Percentiles rank a stretch among this genome's conserved stretches.
phyloP scores from a whole-genome alignment of 1,139 yeast species.

The Candida labiduridarum region DNA sequence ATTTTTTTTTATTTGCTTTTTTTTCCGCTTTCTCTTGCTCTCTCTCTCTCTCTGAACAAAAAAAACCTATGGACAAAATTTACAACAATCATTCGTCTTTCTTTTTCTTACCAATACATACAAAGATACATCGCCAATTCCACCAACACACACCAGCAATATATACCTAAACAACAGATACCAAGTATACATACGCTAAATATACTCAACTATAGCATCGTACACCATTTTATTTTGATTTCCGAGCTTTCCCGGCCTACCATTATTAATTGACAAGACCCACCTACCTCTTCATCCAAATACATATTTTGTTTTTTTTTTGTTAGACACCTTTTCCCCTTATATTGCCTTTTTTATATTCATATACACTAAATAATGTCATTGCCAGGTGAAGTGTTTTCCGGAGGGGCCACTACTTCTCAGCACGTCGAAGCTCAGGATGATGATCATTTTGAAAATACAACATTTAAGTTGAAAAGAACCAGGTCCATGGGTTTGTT shows the following conservation, averaged over 20 bases:
- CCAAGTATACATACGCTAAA: no score
- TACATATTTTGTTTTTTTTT: neutral
- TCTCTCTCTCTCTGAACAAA: neutral
- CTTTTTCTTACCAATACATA: neutral
- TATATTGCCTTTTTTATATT: neutral
- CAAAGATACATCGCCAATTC: neutral
- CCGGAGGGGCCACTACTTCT: conserved; percentile 55
- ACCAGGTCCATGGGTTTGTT: conserved; percentile 83
- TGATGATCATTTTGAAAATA: conserved; percentile 69
- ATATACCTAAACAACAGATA: no score
- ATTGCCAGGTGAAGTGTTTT: conserved; percentile 39
- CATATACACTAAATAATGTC: conserved; percentile 9
- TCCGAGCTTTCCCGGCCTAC: neutral
- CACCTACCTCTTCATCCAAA: neutral
- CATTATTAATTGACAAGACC: neutral
- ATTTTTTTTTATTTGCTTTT: conserved; percentile 13
- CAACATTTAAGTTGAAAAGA: conserved; percentile 77
- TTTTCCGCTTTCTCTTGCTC: conserved; percentile 1
- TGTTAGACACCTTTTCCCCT: neutral
- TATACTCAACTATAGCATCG: neutral
- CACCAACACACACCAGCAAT: neutral
- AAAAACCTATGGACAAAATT: neutral
- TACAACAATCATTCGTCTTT: conserved; percentile 3
- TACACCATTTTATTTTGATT: neutral
- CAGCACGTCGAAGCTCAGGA: conserved; percentile 71